phyloP scores from a whole-genome alignment of 768 basidiomycete species.

The Suillus paluster region DNA sequence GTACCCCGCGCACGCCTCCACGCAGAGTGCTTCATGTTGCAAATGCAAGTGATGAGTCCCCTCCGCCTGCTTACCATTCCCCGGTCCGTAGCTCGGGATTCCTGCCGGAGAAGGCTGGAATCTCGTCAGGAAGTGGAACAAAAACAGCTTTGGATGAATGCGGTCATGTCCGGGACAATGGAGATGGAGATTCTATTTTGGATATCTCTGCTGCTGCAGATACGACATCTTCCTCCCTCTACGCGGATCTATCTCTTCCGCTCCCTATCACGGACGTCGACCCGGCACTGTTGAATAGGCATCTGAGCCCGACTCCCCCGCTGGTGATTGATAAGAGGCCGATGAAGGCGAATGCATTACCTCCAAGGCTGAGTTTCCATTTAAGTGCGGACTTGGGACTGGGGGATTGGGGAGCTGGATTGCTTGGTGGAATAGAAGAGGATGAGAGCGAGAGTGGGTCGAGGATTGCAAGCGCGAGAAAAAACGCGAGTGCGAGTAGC shows the following conservation, averaged over 20 bases:
- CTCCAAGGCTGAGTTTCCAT: slow-evolving; percentile 62
- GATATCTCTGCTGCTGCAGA: slow-evolving; percentile 23
- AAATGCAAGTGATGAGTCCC: slow-evolving; percentile 43
- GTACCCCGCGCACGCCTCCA: slow-evolving; percentile 41
- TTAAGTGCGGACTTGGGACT: slow-evolving; percentile 45
- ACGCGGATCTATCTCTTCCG: slow-evolving; percentile 11
- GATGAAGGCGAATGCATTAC: slow-evolving; percentile 20
- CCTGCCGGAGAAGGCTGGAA: slow-evolving; percentile 25
- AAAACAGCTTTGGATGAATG: slow-evolving; percentile 6
- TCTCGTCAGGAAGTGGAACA: neutral
- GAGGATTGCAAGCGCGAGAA: too few species aligned
- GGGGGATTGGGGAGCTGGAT: slow-evolving; percentile 56
- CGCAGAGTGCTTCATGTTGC: slow-evolving; percentile 46
- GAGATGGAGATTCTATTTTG: slow-evolving; percentile 26
- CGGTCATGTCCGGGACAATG: neutral
- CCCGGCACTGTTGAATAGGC: slow-evolving; percentile 11
- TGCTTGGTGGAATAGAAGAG: slow-evolving; percentile 54
- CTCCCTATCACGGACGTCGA: slow-evolving; percentile 15
- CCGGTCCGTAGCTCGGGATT: slow-evolving; percentile 14
- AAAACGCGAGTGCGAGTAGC: too few species aligned
- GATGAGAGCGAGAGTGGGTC: slow-evolving; percentile 29
- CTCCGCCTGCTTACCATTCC: slow-evolving; percentile 52
- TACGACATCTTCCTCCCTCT: slow-evolving; percentile 20
- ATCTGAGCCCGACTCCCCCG: slow-evolving; percentile 31
- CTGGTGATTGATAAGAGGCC: slow-evolving; percentile 34